phyloP scores from a whole-genome alignment of 345 rosid genomes.

The Murraya paniculata region DNA sequence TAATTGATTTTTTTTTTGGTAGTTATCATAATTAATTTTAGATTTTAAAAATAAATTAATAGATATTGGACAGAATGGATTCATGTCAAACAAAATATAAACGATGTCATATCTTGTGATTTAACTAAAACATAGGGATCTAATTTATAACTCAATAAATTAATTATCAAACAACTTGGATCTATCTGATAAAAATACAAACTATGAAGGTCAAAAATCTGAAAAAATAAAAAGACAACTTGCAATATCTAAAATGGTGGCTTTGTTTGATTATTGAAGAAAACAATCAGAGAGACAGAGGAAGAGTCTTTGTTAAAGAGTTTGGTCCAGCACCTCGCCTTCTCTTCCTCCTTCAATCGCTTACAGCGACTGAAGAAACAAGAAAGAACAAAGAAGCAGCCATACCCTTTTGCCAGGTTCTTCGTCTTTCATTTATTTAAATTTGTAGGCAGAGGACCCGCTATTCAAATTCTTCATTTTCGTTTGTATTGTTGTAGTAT shows the following conservation, averaged over 20 bases:
- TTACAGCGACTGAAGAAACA: neutral
- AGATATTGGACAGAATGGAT: too few species aligned
- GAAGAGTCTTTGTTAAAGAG: neutral
- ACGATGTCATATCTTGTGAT: too few species aligned
- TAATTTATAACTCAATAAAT: too few species aligned
- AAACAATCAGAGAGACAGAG: conserved; percentile 7
- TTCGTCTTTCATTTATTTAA: neutral
- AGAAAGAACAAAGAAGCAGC: neutral
- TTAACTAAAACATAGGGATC: too few species aligned
- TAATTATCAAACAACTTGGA: neutral
- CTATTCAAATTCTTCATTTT: neutral
- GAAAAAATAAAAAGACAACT: neutral
- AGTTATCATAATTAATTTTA: too few species aligned
- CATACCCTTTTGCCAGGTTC: neutral
- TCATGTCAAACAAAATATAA: too few species aligned
- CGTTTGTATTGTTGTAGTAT: neutral
- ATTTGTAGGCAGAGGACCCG: neutral
- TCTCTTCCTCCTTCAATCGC: neutral
- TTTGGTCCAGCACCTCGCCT: conserved; percentile 11
- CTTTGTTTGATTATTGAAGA: conserved; percentile 10
- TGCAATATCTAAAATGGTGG: conserved; percentile 8
- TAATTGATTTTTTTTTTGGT: too few species aligned
- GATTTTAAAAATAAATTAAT: too few species aligned
- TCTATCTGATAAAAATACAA: neutral
- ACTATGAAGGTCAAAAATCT: neutral